Evolutionary conservation across 495 filamentous ascomycete genomes (phyloP), one percentile per base, ranked within the genome.

Genomic region (Ascodesmis nigricans): DNA sequence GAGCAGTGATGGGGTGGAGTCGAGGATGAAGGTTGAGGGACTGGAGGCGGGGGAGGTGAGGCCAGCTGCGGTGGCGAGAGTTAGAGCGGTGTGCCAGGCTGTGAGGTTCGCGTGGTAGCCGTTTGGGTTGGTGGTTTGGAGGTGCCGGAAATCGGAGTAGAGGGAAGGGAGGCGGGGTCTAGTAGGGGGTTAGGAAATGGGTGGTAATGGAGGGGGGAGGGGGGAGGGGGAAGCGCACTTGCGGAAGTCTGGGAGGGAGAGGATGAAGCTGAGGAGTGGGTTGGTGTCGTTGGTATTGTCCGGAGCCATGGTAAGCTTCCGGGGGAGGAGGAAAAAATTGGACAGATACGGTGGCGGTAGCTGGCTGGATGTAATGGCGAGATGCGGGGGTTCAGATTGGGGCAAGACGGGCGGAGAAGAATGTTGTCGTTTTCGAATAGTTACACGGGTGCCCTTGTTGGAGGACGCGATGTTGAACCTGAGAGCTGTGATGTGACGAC

Each of bases 71-170:
- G 72, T 62, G 15, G 83, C 77, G 27, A 60, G 56, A 13, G 66
- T 60, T 16, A 97, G 64, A 1, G 66, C 83, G 18, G 64, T 62
- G 47, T 73, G 68, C 87, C 87, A 97, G 26, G 83, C 78, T 9
- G 65, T 57, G 25, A 83, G 55, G 53, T 97, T 95, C 31, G 83
- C 78, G 19, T 63, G 56, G 58, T 82, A 97, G 41, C 82, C 84
- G 46, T 90, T 81, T 0, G 83, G 82, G 50, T 97, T 97, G 21
- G 75, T 73, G 35, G 67, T 69, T 39, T 65, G 66, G 41, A 84
- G 81, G 22, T 64, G 52, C 3, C 67, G 59, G 55, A 97, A 95
- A 54, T 95, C 90, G 37, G 83, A 92, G 58, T 91, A 97, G 33
- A 97, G 69, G 9, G 83, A 83, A 4, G 81, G 75, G 3, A 93